Conservation (phyloP, 169 alveolate genomes). For the Amoebophrya sp. region DNA sequence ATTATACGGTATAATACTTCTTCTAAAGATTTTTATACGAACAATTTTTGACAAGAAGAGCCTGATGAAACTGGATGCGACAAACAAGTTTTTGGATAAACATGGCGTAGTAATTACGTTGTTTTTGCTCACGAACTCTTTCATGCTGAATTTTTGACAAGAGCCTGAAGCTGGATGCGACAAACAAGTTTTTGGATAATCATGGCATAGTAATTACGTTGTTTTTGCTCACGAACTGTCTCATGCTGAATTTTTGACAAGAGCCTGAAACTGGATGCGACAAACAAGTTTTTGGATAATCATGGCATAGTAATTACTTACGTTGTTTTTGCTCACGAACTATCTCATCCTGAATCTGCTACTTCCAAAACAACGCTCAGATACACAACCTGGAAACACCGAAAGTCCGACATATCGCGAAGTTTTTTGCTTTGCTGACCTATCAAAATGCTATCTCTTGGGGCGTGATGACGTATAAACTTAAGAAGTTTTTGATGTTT, state of each 20-base stretch:
- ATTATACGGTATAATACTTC: too few relatives aligned
- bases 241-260: neutral
- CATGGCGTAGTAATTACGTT: neutral
- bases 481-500: conserved; percentile 66
- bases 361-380: conserved; percentile 53
- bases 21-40: too few relatives aligned
- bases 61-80: neutral
- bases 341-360: too few relatives aligned
- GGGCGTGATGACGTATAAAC: conserved; percentile 30
- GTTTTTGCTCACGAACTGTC: neutral
- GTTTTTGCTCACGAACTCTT: neutral
- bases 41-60: too few relatives aligned
- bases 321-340: too few relatives aligned
- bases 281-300: too few relatives aligned
- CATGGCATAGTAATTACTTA: too few relatives aligned
- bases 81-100: neutral
- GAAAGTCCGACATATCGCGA: conserved; percentile 87
- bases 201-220: neutral
- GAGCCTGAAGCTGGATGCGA: neutral
- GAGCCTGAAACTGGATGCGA: neutral
- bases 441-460: neutral
- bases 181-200: neutral
- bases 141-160: neutral
- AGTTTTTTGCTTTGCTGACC: conserved; percentile 87
- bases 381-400: conserved; percentile 89